Evolutionary conservation across 805 yeast species (phyloP), one percentile per base, ranked within the genome.

Genomic region (Lachancea quebecensis): DNA sequence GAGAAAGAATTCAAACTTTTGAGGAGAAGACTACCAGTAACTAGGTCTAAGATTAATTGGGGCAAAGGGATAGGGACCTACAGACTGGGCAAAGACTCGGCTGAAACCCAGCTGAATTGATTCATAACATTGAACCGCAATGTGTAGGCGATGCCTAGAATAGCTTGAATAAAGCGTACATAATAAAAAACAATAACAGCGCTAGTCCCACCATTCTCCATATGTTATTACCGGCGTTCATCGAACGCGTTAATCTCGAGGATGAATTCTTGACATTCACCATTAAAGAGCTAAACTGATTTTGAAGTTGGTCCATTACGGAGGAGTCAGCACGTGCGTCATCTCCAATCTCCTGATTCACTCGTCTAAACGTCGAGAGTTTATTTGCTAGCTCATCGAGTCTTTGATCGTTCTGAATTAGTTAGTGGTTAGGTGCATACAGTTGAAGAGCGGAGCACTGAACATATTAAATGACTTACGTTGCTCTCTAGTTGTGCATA

Each of bases 41-140:
- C 95, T 16, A 77, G 96, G 60, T 77, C 95, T 14, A 89, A 85
- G 62, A 83, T 91, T 57, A 86, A 87, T 62, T 91, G 99, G 99
- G 96, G 95, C 28, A 85, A 79, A 59, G 87, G 96, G 10, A 86
- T 88, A 55, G 95, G 95, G 14, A 85, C 82, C 60, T 90, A 90
- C 67, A 78, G 87, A 58, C 70, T 91, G 37, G 98, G 98, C 14
- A 81, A 80, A 52, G 90, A 85, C 59, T 89, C 82, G 30, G 82
- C 73, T 10, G 70, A 72, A 43, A 73, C 71, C 42, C 57, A 67
- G 58, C 25, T 39, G 14, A 38, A 30, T 11, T 40, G 25, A 27
- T 7, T 7, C n/a, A 9, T 12, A 4, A 31, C 15, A 31, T 30
- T 3, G 27, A 38, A 9, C 5, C 21, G 8, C 3, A 12, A 4